Base-by-base conservation (phyloP, 2,329 filamentous ascomycete species). In the Sporothrix pseudoabietina region DNA sequence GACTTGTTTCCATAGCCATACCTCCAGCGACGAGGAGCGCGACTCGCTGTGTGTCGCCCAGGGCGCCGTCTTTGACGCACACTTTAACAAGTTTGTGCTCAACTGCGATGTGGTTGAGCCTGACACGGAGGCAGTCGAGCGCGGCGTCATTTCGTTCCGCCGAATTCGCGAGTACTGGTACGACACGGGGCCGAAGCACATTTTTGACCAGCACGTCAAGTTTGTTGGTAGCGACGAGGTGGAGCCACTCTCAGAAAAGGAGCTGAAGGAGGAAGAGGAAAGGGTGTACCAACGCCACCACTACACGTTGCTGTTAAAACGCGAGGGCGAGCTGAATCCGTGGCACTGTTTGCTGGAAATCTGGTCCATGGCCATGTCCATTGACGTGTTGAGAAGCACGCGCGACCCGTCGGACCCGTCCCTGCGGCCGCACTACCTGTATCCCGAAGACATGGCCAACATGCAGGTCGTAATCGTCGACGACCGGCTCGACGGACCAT, bases 401-500 rank as follows among this genome's bases (percentile, higher is more conserved):
- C 65, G 39, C 16, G 72, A 76, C 61, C 69, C 65, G 14, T 54
- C 57, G 22, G 71, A 61, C 16, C 19, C 22, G 3, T 4, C 6
- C 6, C n/a, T 22, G 4, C 30, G 44, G n/a, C 19, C 74, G 6
- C 73, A 57, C 12, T 74, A 74, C 19, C 26, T 57, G n/a, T 54
- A 47, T 7, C 71, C 72, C 44, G 72, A 74, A 1, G 75, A 76
- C 69, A 26, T 65, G 7, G 41, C n/a, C 44, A 71, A 74, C 59
- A 47, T 71, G 26, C 75, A 74, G 65, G 78, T 82, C 12, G 73
- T 84, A 39, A 75, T 83, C 57, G 71, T 82, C 3, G 82, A 84
- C 73, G 77, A 81, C 47, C 77, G 77, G 14, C 61, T 65, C 0
- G 77, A 82, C 59, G 81, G 81, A 2, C 79, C 80, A 1, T 83